phyloP scores from a whole-genome alignment of 805 yeast genomes.

The Candida silvatica region DNA sequence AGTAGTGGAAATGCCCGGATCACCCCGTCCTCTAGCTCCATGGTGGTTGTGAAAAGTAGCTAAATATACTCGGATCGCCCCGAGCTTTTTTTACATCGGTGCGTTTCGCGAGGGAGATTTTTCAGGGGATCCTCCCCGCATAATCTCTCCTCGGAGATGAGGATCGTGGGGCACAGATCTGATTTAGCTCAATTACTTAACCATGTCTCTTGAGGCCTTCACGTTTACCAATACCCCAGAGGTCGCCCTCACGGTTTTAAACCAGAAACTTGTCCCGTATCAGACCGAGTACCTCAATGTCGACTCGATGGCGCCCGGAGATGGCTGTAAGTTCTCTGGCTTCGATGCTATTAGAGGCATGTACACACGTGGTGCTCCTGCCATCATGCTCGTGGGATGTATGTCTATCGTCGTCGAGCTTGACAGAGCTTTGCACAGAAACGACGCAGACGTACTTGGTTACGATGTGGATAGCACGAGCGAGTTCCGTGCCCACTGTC shows the following conservation, averaged over 20 bases:
- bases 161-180: no score
- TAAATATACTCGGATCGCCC: no score
- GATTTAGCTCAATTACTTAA: no score
- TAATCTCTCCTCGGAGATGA: no score
- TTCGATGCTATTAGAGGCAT: conserved; percentile 74
- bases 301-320: conserved; percentile 42
- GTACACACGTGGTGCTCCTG: conserved; percentile 99
- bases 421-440: conserved; percentile 22
- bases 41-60: no score
- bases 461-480: conserved; percentile 13
- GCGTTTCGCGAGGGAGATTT: no score
- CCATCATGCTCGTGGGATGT: conserved; percentile 92
- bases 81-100: no score
- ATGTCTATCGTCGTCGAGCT: conserved; percentile 75
- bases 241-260: conserved; percentile 53
- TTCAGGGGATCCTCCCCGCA: no score
- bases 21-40: no score
- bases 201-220: conserved; percentile 56
- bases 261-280: conserved; percentile 80
- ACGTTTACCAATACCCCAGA: conserved; percentile 42
- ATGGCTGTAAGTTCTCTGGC: conserved; percentile 64
- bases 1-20: conserved; percentile 18
- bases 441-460: conserved; percentile 17
- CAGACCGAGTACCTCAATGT: conserved; percentile 61
- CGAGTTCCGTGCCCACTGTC: conserved; percentile 29